These are phyloP conservation scores for Anisodus acutangulus DNA, from an alignment of 257 asterid genomes.

Conservation along the genomic window DNA sequence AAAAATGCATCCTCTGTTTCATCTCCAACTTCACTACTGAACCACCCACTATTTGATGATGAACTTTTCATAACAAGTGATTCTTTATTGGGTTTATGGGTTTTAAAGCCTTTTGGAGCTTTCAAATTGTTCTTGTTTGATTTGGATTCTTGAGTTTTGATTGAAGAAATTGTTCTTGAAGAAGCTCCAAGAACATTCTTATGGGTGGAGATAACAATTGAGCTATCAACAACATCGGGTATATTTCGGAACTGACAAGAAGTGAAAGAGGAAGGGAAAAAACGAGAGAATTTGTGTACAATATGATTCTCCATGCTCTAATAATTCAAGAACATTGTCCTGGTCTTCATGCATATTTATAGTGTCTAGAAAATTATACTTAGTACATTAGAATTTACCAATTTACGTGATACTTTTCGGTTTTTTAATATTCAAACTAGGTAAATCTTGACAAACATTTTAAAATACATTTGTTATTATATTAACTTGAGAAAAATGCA, in stretches of 20 bases:
- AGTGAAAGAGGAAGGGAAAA: slow-evolving; percentile 63
- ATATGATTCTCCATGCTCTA: slow-evolving; percentile 54
- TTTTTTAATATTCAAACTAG: no score
- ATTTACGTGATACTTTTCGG: no score
- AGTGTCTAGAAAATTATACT: no score
- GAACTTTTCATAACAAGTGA: slow-evolving; percentile 35
- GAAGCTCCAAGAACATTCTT: slow-evolving; percentile 13
- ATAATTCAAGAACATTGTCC: slow-evolving; percentile 24
- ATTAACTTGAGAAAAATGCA: no score
- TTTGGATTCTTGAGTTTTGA: slow-evolving; percentile 32
- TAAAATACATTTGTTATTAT: no score
- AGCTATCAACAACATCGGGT: slow-evolving; percentile 55
- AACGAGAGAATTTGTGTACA: slow-evolving; percentile 53
- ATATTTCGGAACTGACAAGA: slow-evolving; percentile 53
- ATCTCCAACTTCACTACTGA: slow-evolving; percentile 51
- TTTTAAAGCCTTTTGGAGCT: not conserved
- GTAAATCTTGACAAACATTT: no score
- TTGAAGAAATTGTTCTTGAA: slow-evolving; percentile 12
- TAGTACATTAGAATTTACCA: no score
- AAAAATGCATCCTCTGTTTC: slow-evolving; percentile 44
- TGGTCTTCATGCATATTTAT: not conserved
- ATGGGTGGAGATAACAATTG: slow-evolving; percentile 33
- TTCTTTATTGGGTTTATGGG: not conserved
- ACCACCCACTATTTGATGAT: slow-evolving; percentile 60
- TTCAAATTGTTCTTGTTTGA: not conserved